Conservation (phyloP, 2,329 filamentous ascomycete genomes). For the Phialemoniopsis sp. region DNA sequence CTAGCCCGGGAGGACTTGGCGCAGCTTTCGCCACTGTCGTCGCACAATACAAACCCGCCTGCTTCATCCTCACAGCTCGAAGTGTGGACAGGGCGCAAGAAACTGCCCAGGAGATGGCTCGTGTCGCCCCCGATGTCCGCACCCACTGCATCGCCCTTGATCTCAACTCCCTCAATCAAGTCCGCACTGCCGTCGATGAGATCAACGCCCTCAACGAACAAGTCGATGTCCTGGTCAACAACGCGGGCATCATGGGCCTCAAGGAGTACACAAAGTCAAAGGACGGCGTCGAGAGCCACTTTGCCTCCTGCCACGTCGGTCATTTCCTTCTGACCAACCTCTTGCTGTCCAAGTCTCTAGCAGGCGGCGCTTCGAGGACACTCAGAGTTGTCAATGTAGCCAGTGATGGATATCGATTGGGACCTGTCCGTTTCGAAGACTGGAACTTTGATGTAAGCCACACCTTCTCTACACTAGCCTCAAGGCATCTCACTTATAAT, state of each 20-base stretch:
- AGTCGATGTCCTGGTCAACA: conserved; percentile 34
- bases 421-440: not conserved
- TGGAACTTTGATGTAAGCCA: not conserved
- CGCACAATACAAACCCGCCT: conserved; percentile 30
- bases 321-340: conserved; percentile 46
- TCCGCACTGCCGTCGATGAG: conserved; percentile 29
- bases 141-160: conserved; percentile 30
- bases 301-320: conserved; percentile 45
- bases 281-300: conserved; percentile 35
- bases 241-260: conserved; percentile 30
- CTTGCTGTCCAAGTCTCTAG: conserved; percentile 36
- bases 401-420: conserved; percentile 1
- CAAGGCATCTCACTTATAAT: too few species aligned
- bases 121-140: conserved; percentile 23
- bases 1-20: conserved; percentile 33
- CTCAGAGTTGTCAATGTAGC: conserved; percentile 7
- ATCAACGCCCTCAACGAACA: conserved; percentile 23
- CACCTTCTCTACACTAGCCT: too few species aligned
- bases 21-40: conserved; percentile 27
- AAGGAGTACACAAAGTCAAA: conserved; percentile 22
- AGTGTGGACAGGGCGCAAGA: conserved; percentile 30
- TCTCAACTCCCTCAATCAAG: conserved; percentile 30
- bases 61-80: conserved; percentile 42
- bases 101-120: conserved; percentile 27
- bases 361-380: conserved; percentile 20